Percentiles rank a stretch among this genome's conserved stretches.
phyloP scores from a whole-genome alignment of 106 monocot genomes.

The Dactylorhiza incarnata region DNA sequence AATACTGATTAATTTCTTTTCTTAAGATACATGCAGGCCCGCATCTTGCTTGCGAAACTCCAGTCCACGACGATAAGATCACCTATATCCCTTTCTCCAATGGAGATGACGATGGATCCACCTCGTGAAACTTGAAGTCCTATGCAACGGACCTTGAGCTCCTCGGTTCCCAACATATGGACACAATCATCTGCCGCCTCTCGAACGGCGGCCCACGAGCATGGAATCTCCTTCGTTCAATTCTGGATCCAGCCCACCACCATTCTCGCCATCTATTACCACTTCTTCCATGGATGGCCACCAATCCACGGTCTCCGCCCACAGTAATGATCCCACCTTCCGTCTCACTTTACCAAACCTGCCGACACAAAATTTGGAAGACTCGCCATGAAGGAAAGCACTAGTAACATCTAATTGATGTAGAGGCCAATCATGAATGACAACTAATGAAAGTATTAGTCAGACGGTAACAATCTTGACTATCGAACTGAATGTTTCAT shows the following conservation, averaged over 20 bases:
- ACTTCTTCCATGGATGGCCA: slow-evolving; percentile 36
- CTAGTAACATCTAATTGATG: no score
- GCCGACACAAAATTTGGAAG: slow-evolving; percentile 11
- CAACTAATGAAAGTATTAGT: no score
- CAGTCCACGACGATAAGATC: slow-evolving; percentile 5
- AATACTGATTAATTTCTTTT: no score
- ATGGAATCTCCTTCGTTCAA: slow-evolving; percentile 21
- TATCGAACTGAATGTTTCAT: no score
- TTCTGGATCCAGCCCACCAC: slow-evolving; percentile 75
- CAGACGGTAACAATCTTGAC: no score
- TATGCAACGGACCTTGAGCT: slow-evolving; percentile 14
- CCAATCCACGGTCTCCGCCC: slow-evolving; percentile 4
- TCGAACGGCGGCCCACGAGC: slow-evolving; percentile 21
- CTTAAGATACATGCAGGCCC: no score
- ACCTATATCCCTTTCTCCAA: not conserved
- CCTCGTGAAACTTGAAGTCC: not conserved
- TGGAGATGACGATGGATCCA: slow-evolving; percentile 27
- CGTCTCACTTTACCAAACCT: slow-evolving; percentile 16
- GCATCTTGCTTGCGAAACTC: no score
- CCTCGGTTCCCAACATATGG: slow-evolving; percentile 16
- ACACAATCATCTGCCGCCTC: slow-evolving; percentile 13
- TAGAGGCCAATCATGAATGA: no score
- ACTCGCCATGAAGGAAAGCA: no score
- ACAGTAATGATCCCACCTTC: slow-evolving; percentile 5
- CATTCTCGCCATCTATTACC: slow-evolving; percentile 46